Base-by-base conservation (phyloP, 805 yeast genomes). In the Kodamaea sagamina region DNA sequence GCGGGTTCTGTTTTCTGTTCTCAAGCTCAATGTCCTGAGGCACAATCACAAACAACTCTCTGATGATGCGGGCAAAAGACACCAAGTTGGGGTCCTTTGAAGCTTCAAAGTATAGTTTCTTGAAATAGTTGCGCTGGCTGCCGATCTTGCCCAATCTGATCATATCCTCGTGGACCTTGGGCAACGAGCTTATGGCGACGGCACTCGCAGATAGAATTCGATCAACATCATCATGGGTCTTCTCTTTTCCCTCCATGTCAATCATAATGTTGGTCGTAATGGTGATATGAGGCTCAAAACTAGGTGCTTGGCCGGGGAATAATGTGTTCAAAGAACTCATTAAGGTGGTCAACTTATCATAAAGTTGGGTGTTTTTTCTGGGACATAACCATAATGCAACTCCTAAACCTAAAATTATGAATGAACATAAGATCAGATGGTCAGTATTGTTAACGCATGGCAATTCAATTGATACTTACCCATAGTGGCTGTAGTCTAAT, bases 371-470 rank as follows among this genome's bases (percentile, higher is more conserved):
- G 36, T 74, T 75, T 13, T 67, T 67, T 42, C 69, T 76, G 1
- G 95, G 95, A 58, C 83, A 80, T 34, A 84, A 79, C 95, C 95
- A 86, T 40, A 86, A 68, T 44, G 93, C 81, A 38, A 81, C 75
- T 18, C 72, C 74, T 63, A 57, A 39, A 17, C 22, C 34, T 29
- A 29, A 29, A 13, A 29, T 29, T 29, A 29, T 29, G 34, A 29
- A 29, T 29, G 17, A 21, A 34, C 37, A 22, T 34, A 34, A 36
- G 18, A 36, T 22, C 25, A 25, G 19, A 9, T 22, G 12, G 31
- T 24, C 17, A 24, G 39, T 22, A 9, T 17, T 17, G 39, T 35
- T 9, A 21, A 32, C 11, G 15, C 9, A 13, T 21, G 13, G 9
- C 9, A 32, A 13, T 6, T 19, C 36, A 32, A 18, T 21, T 32